phyloP scores from a whole-genome alignment of 2,329 filamentous ascomycete genomes.

The Monascus ruber region DNA sequence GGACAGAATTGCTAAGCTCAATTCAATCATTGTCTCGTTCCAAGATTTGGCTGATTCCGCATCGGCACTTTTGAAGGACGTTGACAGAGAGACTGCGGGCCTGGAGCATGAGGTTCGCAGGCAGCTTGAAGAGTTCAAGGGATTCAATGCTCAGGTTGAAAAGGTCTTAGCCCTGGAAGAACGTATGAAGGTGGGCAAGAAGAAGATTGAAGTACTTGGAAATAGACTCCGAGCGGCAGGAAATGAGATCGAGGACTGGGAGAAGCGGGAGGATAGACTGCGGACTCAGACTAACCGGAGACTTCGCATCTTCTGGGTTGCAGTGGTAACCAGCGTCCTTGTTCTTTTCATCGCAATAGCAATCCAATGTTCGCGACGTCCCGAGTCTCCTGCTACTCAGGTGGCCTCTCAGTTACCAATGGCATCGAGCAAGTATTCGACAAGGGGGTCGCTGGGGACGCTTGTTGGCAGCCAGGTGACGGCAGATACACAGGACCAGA shows the following conservation, averaged over 20 bases:
- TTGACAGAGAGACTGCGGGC: conserved; percentile 23
- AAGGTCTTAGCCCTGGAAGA: conserved; percentile 26
- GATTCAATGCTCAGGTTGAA: conserved; percentile 26
- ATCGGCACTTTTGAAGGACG: conserved; percentile 23
- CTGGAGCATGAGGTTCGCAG: conserved; percentile 27
- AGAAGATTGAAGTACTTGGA: conserved; percentile 25
- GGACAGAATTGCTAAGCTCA: conserved; percentile 31
- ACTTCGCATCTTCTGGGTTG: conserved; percentile 28
- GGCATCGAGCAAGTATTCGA: too few species aligned
- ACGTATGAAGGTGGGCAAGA: conserved; percentile 26
- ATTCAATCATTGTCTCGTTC: conserved; percentile 30
- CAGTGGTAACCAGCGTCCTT: conserved; percentile 14
- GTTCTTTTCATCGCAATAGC: conserved; percentile 19
- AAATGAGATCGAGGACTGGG: conserved; percentile 31
- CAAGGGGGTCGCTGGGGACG: too few species aligned
- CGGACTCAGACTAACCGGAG: conserved; percentile 27
- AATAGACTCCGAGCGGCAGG: conserved; percentile 28
- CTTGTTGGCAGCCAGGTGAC: too few species aligned
- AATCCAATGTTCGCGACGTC: conserved; percentile 14
- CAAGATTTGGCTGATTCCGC: conserved; percentile 29
- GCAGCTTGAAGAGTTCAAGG: conserved; percentile 26
- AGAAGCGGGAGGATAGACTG: conserved; percentile 31
- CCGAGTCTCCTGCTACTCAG: not conserved
- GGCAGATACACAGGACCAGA: too few species aligned
- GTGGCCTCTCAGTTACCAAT: too few species aligned